A percentile compares a stretch with the other conserved stretches of the same genome.
Conservation (phyloP, 352 stramenopile species). For the Phytophthora aleatoria region DNA sequence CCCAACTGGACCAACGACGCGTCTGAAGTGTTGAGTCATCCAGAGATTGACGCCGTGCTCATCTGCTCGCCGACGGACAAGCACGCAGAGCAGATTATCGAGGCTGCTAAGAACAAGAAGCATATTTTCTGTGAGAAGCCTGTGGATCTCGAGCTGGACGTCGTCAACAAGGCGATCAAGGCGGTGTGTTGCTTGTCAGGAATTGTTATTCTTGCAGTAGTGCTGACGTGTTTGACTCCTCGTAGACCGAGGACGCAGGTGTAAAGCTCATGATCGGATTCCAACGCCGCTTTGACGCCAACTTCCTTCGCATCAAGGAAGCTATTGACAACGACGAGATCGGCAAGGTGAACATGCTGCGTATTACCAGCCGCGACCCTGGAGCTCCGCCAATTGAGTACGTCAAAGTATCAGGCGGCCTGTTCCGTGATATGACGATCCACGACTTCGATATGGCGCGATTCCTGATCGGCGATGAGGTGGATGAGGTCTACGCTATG, state of each 20-base stretch:
- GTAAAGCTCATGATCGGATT: slow-evolving; percentile 97
- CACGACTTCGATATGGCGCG: slow-evolving; percentile 95
- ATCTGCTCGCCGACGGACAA: slow-evolving; percentile 95
- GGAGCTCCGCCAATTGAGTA: no score
- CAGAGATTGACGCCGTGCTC: slow-evolving; percentile 94
- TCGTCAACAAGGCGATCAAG: slow-evolving; percentile 60
- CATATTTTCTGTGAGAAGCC: slow-evolving; percentile 97
- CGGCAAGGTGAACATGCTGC: slow-evolving; percentile 86
- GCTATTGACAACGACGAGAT: slow-evolving; percentile 89
- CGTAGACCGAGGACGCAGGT: slow-evolving; percentile 39
- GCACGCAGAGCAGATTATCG: slow-evolving; percentile 96
- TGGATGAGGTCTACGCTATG: slow-evolving; percentile 78
- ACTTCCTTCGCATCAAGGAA: slow-evolving; percentile 90
- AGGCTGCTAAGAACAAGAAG: slow-evolving; percentile 91
- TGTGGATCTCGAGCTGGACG: slow-evolving; percentile 90
- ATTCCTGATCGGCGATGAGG: slow-evolving; percentile 89
- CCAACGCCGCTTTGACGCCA: slow-evolving; percentile 94
- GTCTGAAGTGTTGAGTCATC: slow-evolving; percentile 93
- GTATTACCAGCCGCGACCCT: slow-evolving; percentile 87
- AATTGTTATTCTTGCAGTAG: background rate
- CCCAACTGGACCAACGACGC: slow-evolving; percentile 70
- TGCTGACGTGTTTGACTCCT: slow-evolving; percentile 1
- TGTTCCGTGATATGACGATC: no score
- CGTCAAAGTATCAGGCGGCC: no score
- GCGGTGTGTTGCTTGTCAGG: slow-evolving; percentile 34